Base-by-base conservation (phyloP, 345 rosid species). In the Jatropha curcas region DNA sequence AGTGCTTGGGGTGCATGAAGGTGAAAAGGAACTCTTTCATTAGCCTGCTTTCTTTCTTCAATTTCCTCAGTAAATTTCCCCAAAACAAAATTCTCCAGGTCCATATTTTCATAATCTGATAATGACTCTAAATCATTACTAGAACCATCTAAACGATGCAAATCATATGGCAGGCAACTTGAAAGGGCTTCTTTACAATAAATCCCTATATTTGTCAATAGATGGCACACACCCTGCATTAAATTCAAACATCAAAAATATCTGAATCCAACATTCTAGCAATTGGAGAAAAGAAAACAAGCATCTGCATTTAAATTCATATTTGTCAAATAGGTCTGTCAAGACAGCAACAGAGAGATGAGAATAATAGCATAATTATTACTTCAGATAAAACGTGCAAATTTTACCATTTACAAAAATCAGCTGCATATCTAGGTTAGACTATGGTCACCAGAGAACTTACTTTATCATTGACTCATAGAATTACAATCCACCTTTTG, bases 151-250 rank as follows among this genome's bases (percentile, higher is more conserved):
- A 83, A 73, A 78, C 57, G 86, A 68, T 76, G 83, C 65, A 75
- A 60, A 53, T 83, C 90, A 68, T 87, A 85, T 19, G 82, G 68
- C 51, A 83, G 53, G 78, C 87, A 79, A 73, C 83, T 82, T 53
- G 95, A 84, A 73, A 87, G 81, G n/a, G 82, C 86, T 76, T 92
- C 93, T 76, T 85, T 91, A 74, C 92, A 76, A 77, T 95, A 95
- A 56, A 64, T 76, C 75, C 87, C 90, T 71, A 92, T 84, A 78
- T 85, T 87, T 68, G 89, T 83, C 82, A 91, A 83, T 75, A 95
- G 96, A 82, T 92, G 96, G 82, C 98, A 95, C 39, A 84, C 87
- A 67, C 89, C 96, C 98, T 95, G 88, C 83, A 86, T 59, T 62
- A 60, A 70, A 62, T 52, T 69, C 63, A 69, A 69, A 71, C 65